Base-by-base conservation (phyloP, 1,139 yeast species). In the Barnettozyma hawaiiensis region DNA sequence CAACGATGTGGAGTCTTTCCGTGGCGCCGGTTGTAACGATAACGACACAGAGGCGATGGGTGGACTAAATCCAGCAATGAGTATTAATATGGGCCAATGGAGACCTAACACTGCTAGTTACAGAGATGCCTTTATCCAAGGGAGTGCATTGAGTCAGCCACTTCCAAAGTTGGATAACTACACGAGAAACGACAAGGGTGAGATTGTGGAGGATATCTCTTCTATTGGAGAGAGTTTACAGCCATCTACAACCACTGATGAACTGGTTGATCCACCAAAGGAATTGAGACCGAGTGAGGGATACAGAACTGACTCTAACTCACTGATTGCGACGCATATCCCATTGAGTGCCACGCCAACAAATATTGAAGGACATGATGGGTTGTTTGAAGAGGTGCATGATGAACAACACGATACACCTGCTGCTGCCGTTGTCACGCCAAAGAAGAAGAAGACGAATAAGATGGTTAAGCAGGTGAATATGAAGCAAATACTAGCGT, bases 71-170 rank as follows among this genome's bases (percentile, higher is more conserved):
- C 53, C 58, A 9, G 56, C 60, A 2, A 37, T 53, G 45, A 56
- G 60, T 6, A 55, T 58, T 11, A 71, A 66, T 46, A 65, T 75
- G 65, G 80, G 79, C 3, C 63, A 63, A 16, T 75, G 80, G 80
- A 66, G 69, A 46, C 80, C 80, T 4, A 69, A 73, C 48, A 73
- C 79, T 10, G 67, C 64, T 35, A 66, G 63, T 41, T 74, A 60
- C 56, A 64, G 81, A 41, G 78, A 73, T 48, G 72, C 70, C 44
- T 75, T 75, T 46, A 73, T 75, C 31, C 66, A 62, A 50, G 75
- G 69, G 40, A 70, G 47, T 5, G 35, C 46, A 7, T 34, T 44
- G 3, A 40, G 44, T 5, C 47, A 47, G 2, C 62, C 49, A 52
- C 65, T 50, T 50, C 65, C 46, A n/a, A 42, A 43, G 26, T 9